Evolutionary conservation across 176 grass and related monocot species (phyloP).

Genomic region (Saccharum spontaneum): DNA sequence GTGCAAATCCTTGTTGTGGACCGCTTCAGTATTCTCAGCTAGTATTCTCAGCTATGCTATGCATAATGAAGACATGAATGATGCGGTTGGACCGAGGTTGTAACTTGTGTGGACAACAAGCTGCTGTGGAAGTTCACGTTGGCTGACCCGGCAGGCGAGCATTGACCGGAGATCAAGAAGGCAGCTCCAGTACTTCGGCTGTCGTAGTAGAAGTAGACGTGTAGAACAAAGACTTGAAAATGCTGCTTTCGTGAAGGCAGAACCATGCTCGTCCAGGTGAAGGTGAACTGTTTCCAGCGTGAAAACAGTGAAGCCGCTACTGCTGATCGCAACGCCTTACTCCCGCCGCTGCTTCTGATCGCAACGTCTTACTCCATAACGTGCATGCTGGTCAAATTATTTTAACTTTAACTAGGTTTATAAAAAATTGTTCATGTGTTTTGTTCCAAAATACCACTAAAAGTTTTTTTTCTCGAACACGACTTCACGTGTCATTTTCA

Average conservation of each 20-base stretch:
- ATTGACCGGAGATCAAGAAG: background rate
- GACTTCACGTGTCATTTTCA: no score
- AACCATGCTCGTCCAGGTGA: background rate
- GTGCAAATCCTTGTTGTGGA: background rate
- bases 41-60: background rate
- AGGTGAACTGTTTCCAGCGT: background rate
- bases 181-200: background rate
- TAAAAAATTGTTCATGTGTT: no score
- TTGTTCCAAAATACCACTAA: no score
- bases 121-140: background rate
- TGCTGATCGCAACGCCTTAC: background rate
- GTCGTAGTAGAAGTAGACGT: background rate
- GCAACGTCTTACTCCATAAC: no score
- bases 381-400: no score
- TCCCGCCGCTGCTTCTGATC: no score
- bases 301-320: background rate
- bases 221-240: background rate
- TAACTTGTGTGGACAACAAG: background rate
- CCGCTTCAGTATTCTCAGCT: no score
- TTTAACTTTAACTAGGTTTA: no score
- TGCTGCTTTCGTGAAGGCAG: background rate
- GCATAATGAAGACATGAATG: background rate
- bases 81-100: background rate
- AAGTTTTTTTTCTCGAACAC: no score
- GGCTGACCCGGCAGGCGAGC: background rate